Evolutionary conservation across 306 rosid genomes (phyloP), one percentile per base, ranked within the genome.

Genomic region (Macrotyloma uniflorum): DNA sequence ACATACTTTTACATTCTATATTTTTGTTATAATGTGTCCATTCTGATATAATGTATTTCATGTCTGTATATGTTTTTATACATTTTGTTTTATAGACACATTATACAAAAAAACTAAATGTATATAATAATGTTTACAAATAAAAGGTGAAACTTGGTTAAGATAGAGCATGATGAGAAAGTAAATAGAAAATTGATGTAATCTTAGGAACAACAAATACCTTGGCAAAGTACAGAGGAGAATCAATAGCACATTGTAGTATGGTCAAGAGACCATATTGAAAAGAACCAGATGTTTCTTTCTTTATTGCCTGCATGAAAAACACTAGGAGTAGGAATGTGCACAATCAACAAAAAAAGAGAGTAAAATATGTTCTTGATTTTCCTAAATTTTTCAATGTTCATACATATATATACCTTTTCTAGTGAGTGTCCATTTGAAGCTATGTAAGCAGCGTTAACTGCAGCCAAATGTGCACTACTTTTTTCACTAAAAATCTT

Each of bases 221-320:
- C 98, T 83, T 85, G 5, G 97, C 92, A 79, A 93, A 93, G 72
- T 84, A 90, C 71, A 72, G 33, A 8, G 86, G 85, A 75, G 90
- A 90, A 79, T 91, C 83, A 77, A 70, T 84, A 4, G 93, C 83
- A 66, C 93, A 90, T 45, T 72, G 76, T 47, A 93, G 57, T 67
- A 91, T 88, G 28, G 93, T 76, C 72, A 88, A 36, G 49, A 91
- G 95, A 53, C 83, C 93, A 32, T 72, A 50, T 70, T 62, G 77
- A 75, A 93, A 93, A 24, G 33, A 15, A 11, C 97, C 92, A 3
- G 87, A 83, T 43, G 95, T 88, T 86, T 93, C 96, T 3, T 76
- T 87, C 77, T 81, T 90, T 50, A 91, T 35, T 3, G 85, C 91
- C 93, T 91, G 68, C 36, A 58, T 18, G 5, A 63, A 4, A 72